phyloP scores from a whole-genome alignment of 179 eudicot genomes.

The Drosera spatulata region DNA sequence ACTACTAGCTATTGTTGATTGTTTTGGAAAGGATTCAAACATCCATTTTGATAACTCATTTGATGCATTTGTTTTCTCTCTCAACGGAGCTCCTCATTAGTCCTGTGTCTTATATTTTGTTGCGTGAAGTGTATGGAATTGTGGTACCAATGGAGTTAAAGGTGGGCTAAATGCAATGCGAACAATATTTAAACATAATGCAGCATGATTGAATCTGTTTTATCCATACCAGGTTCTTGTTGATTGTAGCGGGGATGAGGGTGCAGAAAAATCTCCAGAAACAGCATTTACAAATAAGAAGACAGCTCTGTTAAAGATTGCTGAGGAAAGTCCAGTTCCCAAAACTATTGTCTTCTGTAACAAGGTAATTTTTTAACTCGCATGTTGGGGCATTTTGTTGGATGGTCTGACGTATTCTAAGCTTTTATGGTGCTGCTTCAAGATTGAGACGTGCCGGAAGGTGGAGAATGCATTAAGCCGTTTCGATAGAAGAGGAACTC shows the following conservation, averaged over 20 bases:
- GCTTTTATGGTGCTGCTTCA: slow-evolving; percentile 8
- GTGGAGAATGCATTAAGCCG: slow-evolving; percentile 86
- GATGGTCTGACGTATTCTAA: neutral
- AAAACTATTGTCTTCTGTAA: slow-evolving; percentile 90
- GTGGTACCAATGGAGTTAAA: neutral
- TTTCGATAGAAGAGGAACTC: slow-evolving; percentile 57
- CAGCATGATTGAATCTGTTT: slow-evolving; percentile 1
- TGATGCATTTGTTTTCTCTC: neutral
- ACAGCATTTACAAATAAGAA: slow-evolving; percentile 86
- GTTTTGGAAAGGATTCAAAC: too few relatives aligned
- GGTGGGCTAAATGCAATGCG: neutral
- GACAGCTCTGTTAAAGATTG: slow-evolving; percentile 70
- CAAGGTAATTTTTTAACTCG: slow-evolving; percentile 35
- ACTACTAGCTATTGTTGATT: too few relatives aligned
- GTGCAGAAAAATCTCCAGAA: slow-evolving; percentile 66
- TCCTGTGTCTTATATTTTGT: too few relatives aligned
- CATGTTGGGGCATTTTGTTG: neutral
- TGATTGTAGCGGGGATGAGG: slow-evolving; percentile 91
- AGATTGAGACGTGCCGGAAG: slow-evolving; percentile 98
- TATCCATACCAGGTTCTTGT: slow-evolving; percentile 54
- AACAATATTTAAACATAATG: neutral
- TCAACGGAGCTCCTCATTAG: neutral
- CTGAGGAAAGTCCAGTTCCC: slow-evolving; percentile 50
- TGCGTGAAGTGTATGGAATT: too few relatives aligned
- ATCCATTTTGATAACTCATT: too few relatives aligned